Conservation (phyloP, 2,329 filamentous ascomycete genomes). For the Fusarium dlaminii region DNA sequence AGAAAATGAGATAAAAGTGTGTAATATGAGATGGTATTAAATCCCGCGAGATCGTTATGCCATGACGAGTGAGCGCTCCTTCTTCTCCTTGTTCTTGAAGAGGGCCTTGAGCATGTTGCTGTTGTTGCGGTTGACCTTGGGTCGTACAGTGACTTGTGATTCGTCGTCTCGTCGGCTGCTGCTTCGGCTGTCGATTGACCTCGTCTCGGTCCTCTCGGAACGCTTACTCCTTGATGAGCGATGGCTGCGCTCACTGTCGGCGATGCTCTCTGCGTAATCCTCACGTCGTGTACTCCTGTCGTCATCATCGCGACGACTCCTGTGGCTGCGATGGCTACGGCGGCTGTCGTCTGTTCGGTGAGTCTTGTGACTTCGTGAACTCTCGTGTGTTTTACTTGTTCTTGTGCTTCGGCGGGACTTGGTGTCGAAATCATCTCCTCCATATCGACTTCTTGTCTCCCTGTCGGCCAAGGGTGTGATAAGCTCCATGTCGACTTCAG, state of each 20-base stretch:
- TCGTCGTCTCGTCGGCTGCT: conserved; percentile 46
- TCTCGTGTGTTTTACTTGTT: conserved; percentile 45
- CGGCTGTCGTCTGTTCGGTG: conserved; percentile 44
- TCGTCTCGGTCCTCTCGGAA: conserved; percentile 45
- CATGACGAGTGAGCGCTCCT: conserved; percentile 47
- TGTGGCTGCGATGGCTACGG: conserved; percentile 40
- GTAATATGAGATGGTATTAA: neutral
- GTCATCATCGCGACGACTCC: conserved; percentile 39
- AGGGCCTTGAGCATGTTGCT: conserved; percentile 66
- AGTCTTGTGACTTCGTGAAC: conserved; percentile 42
- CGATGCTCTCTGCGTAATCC: conserved; percentile 48
- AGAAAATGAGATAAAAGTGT: neutral
- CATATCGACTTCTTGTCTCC: conserved; percentile 50
- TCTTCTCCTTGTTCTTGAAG: conserved; percentile 66
- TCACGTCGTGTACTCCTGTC: conserved; percentile 34
- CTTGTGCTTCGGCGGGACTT: conserved; percentile 48
- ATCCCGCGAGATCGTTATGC: conserved; percentile 32
- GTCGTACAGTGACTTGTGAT: conserved; percentile 52
- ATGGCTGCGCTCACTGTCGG: conserved; percentile 50
- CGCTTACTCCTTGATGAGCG: conserved; percentile 47
- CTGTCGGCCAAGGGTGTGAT: conserved; percentile 66
- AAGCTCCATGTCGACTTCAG: conserved; percentile 63
- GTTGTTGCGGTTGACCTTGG: conserved; percentile 58
- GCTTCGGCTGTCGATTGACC: conserved; percentile 50
- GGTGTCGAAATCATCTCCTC: conserved; percentile 53